Percentiles rank a stretch among this genome's conserved stretches.
phyloP scores from a whole-genome alignment of 2,329 filamentous ascomycete genomes.

The Dissoconium aciculare region DNA sequence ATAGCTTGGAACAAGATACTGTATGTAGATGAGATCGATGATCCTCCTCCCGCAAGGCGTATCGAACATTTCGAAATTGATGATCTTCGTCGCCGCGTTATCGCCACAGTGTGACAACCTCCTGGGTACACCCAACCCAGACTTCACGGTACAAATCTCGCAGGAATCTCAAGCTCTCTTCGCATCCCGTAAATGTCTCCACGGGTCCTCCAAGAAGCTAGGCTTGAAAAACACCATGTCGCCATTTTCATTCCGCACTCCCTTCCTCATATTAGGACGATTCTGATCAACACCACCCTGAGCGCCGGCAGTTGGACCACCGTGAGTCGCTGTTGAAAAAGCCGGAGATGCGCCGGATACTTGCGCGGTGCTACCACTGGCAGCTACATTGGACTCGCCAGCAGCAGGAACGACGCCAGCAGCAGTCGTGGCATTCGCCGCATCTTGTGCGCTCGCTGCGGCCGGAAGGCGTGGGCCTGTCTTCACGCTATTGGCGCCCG shows the following conservation, averaged over 20 bases:
- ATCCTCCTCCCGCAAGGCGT: too few relatives aligned
- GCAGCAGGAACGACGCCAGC: not conserved
- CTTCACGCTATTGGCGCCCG: slow-evolving; percentile 18
- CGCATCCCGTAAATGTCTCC: slow-evolving; percentile 34
- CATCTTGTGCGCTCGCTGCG: not conserved
- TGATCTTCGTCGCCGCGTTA: too few relatives aligned
- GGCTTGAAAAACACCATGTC: slow-evolving; percentile 56
- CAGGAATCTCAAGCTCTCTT: too few relatives aligned
- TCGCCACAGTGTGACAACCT: too few relatives aligned
- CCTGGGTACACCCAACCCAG: too few relatives aligned
- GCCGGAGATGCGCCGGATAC: too few relatives aligned
- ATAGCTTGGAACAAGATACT: too few relatives aligned
- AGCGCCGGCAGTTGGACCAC: too few relatives aligned
- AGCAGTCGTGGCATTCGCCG: slow-evolving; percentile 1
- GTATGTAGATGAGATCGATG: too few relatives aligned
- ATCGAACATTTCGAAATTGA: too few relatives aligned
- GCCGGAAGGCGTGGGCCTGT: too few relatives aligned
- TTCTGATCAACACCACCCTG: slow-evolving; percentile 11
- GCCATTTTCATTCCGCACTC: slow-evolving; percentile 37
- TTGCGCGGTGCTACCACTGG: not conserved
- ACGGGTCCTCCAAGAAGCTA: slow-evolving; percentile 57
- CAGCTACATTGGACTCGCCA: not conserved
- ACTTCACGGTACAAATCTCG: too few relatives aligned
- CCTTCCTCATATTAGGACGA: slow-evolving; percentile 25
- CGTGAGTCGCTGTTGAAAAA: slow-evolving; percentile 1